phyloP scores from a whole-genome alignment of 768 basidiomycete species.

The Mycena haematopus region DNA sequence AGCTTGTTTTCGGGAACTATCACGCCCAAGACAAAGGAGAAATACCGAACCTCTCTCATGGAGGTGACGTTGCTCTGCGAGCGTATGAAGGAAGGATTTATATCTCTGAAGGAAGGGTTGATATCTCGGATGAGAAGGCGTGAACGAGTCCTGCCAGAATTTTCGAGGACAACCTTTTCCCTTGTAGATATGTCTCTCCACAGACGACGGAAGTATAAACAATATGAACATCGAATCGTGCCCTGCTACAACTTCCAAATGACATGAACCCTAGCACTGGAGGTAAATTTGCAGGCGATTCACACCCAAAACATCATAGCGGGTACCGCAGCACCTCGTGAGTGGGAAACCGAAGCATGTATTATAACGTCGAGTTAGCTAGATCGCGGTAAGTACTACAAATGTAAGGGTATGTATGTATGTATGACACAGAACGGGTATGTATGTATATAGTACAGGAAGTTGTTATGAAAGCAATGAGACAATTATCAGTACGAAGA shows the following conservation, averaged over 20 bases:
- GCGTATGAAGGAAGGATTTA: conserved; percentile 46
- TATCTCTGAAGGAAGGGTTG: conserved; percentile 39
- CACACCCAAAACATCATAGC: too few species aligned
- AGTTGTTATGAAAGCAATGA: neutral
- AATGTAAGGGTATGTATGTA: conserved; percentile 8
- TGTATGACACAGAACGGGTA: conserved; percentile 11
- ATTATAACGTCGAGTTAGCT: conserved; percentile 1
- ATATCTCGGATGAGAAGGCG: conserved; percentile 22
- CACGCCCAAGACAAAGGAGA: neutral
- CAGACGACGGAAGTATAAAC: too few species aligned
- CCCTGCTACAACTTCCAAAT: too few species aligned
- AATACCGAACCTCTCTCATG: neutral
- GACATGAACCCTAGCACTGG: too few species aligned
- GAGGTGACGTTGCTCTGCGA: conserved; percentile 28
- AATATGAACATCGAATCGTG: too few species aligned
- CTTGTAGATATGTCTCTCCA: too few species aligned
- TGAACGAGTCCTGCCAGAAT: neutral
- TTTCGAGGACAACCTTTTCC: too few species aligned
- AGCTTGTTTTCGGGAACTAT: conserved; percentile 42
- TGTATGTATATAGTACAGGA: conserved; percentile 11
- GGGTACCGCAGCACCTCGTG: too few species aligned
- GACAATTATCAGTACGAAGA: conserved; percentile 2
- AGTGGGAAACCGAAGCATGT: neutral
- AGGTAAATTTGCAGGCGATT: too few species aligned
- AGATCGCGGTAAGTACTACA: conserved; percentile 6